phyloP scores from a whole-genome alignment of 1,284 basidiomycete species.

The Leccinum variabile region DNA sequence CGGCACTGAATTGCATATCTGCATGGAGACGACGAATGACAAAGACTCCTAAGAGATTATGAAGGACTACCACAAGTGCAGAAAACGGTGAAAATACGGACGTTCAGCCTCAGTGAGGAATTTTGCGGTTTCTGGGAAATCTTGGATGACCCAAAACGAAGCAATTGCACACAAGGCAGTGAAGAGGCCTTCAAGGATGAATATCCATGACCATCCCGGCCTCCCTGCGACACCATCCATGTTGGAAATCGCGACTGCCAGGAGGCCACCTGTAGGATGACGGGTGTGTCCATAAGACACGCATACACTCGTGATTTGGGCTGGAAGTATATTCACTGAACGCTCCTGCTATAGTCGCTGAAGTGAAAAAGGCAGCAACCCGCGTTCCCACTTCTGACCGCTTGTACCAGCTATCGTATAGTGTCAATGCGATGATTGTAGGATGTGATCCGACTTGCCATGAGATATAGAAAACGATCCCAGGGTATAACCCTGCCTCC shows the following conservation, averaged over 20 bases:
- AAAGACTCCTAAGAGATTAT: conserved; percentile 39
- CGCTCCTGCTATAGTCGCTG: conserved; percentile 67
- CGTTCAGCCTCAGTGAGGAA: conserved; percentile 54
- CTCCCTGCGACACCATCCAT: conserved; percentile 68
- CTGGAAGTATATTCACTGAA: conserved; percentile 49
- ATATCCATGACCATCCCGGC: conserved; percentile 57
- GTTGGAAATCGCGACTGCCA: conserved; percentile 65
- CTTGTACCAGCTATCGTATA: conserved; percentile 51
- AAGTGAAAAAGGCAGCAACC: conserved; percentile 65
- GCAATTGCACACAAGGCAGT: conserved; percentile 55
- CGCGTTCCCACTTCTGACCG: conserved; percentile 61
- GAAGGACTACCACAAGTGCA: background rate
- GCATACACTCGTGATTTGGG: background rate
- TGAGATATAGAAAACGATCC: conserved; percentile 56
- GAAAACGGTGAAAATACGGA: conserved; percentile 18
- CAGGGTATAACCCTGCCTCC: conserved; percentile 53
- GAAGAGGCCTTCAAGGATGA: conserved; percentile 74
- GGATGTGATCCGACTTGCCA: conserved; percentile 37
- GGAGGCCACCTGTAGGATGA: conserved; percentile 50
- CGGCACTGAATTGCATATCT: conserved; percentile 49
- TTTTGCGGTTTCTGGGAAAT: conserved; percentile 61
- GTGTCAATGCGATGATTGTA: conserved; percentile 6
- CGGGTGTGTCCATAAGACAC: background rate
- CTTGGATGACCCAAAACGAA: conserved; percentile 57
- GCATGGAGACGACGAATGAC: conserved; percentile 48